Evolutionary conservation across 257 asterid species (phyloP).

Genomic region (Solanum chaucha): DNA sequence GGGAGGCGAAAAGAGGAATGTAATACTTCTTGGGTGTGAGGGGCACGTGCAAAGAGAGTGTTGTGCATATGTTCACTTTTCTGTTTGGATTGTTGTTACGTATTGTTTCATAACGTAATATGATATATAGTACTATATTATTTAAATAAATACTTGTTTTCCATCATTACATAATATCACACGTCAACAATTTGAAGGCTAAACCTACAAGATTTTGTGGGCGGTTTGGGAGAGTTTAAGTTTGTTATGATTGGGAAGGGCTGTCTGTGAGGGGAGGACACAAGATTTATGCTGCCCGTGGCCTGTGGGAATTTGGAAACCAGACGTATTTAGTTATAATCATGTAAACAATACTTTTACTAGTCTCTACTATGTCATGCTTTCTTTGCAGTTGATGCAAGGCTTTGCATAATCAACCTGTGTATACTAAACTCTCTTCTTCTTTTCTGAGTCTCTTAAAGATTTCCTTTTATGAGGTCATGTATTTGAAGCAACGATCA

Average conservation of each 20-base stretch:
- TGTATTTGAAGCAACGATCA: not conserved
- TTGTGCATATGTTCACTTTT: not conserved
- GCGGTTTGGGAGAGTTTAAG: not conserved
- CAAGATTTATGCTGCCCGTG: slow-evolving; percentile 57
- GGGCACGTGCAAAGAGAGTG: slow-evolving; percentile 82
- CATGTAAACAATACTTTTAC: slow-evolving; percentile 13
- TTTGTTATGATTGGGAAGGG: slow-evolving; percentile 1
- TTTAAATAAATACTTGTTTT: too few species aligned
- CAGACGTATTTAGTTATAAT: slow-evolving; percentile 25
- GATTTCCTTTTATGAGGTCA: not conserved
- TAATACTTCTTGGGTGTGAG: slow-evolving; percentile 28
- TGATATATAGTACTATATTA: too few species aligned
- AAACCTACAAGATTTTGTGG: not conserved
- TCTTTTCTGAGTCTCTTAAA: not conserved
- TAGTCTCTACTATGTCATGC: not conserved
- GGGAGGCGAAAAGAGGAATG: not conserved
- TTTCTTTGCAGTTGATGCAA: not conserved
- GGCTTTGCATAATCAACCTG: not conserved
- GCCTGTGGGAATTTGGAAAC: slow-evolving; percentile 43
- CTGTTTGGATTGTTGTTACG: too few species aligned
- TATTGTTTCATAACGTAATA: too few species aligned
- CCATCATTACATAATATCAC: not conserved
- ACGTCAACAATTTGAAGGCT: too few species aligned
- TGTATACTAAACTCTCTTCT: not conserved
- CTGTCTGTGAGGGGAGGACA: slow-evolving; percentile 39